Conservation (phyloP, 257 asterid genomes). For the Solanum chmielewskii region DNA sequence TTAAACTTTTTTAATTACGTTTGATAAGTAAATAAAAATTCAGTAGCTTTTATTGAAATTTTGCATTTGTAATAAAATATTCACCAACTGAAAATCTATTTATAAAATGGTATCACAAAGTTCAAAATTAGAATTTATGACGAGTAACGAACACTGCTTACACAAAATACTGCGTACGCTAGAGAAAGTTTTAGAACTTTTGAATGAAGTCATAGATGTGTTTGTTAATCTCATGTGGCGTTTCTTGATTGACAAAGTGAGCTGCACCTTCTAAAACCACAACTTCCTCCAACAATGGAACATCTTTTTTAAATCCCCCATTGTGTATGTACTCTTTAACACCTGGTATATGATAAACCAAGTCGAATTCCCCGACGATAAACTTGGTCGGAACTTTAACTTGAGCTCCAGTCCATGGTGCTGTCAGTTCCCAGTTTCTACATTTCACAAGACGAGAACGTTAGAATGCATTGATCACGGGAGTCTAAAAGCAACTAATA, state of each 20-base stretch:
- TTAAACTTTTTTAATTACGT: too few relatives aligned
- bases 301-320: conserved; percentile 6
- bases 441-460: neutral
- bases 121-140: neutral
- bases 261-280: conserved; percentile 4
- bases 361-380: conserved; percentile 6
- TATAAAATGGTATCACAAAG: neutral
- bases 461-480: neutral
- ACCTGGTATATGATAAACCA: conserved; percentile 2
- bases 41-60: neutral
- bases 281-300: conserved; percentile 6
- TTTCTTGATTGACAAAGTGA: conserved; percentile 7
- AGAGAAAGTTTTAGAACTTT: neutral
- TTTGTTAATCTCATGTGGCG: neutral
- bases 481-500: neutral
- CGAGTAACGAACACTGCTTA: neutral
- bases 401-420: conserved; percentile 15
- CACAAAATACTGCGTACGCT: neutral
- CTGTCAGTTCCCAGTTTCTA: conserved; percentile 15
- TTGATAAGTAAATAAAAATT: neutral
- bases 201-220: conserved; percentile 1
- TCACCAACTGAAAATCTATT: neutral
- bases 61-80: neutral
- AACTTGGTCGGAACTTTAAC: conserved; percentile 11
- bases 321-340: conserved; percentile 8